phyloP scores from a whole-genome alignment of 2,329 filamentous ascomycete species.

The Sporothrix sp. region DNA sequence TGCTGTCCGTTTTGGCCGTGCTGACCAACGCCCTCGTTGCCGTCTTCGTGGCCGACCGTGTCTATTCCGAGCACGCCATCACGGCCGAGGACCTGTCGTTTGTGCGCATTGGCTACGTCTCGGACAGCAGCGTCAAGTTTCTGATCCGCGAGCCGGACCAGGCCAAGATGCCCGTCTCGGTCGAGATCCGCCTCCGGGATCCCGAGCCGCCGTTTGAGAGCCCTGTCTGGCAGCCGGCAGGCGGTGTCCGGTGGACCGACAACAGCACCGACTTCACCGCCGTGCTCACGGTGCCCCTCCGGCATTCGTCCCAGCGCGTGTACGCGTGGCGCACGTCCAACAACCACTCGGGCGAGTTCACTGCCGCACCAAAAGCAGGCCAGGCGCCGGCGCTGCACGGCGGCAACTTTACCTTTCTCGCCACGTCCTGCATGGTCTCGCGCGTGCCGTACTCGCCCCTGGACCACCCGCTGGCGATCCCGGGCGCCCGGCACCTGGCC shows the following conservation, averaged over 20 bases:
- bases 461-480: constrained; percentile 73
- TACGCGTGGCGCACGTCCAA: constrained; percentile 86
- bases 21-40: constrained; percentile 62
- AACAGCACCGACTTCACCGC: constrained; percentile 77
- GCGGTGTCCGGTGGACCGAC: constrained; percentile 54
- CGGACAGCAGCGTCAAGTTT: constrained; percentile 66
- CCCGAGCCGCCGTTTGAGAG: constrained; percentile 42
- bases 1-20: constrained; percentile 58
- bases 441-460: constrained; percentile 81
- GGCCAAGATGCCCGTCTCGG: constrained; percentile 61
- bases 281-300: constrained; percentile 54
- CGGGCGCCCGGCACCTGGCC: constrained; percentile 68
- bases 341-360: constrained; percentile 75
- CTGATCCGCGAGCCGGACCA: constrained; percentile 77
- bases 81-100: constrained; percentile 71
- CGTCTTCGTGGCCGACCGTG: constrained; percentile 62
- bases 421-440: constrained; percentile 85
- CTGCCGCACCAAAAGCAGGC: constrained; percentile 63
- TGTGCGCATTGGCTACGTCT: constrained; percentile 78
- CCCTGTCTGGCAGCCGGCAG: constrained; percentile 56
- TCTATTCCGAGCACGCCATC: constrained; percentile 66
- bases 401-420: constrained; percentile 78
- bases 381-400: constrained; percentile 48
- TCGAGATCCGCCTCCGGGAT: constrained; percentile 54
- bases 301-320: constrained; percentile 55